Base-by-base conservation (phyloP, 2,329 filamentous ascomycete genomes). In the Hypoxylon sp. region DNA sequence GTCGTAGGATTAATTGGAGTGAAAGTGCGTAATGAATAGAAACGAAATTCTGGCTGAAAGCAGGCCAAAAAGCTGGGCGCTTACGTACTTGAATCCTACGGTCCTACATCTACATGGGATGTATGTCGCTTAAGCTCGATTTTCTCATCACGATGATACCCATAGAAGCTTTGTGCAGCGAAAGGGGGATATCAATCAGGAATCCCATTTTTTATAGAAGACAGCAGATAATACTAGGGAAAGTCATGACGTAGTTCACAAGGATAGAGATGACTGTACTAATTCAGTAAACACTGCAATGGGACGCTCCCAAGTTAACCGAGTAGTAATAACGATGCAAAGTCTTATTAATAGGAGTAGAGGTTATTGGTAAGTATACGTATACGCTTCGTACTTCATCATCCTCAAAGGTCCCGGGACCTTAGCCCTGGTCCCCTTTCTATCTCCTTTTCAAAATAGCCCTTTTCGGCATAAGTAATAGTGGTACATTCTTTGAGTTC, bases 1-100 rank as follows among this genome's bases (percentile, higher is more conserved):
- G 56, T 53, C 51, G 51, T 49, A 60, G 49, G 55, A 50, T 50
- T 6, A 32, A 53, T 23, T 14, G 17, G 32, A 46, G 43, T 51
- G 49, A 49, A 55, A 49, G 23, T 67, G 46, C 17, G n/a, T 45
- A 45, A 63, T 63, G 11, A 63, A 55, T 59, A 53, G 38, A 59
- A 7, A 48, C 34, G 32, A 21, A 53, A 41, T 32, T 38, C 49
- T n/a, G 25, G 38, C 17, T 21, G 48, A 49, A 49, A 49, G 38
- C 17, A 52, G 25, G n/a, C 36, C 41, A n/a, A 28, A 17, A 19
- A 19, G 21, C 45, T 32, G 14, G 25, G 34, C n/a, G 34, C 32
- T 38, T 43, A 43, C 38, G 38, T 10, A 43, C 38, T 43, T 9
- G n/a, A 17, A 21, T 19, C 17, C 19, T 41, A 41, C n/a, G 5